A percentile compares a stretch with the other conserved stretches of the same genome.
Evolutionary conservation across 2,329 filamentous ascomycete species (phyloP).

Genomic region (Penicillium sumatraense): DNA sequence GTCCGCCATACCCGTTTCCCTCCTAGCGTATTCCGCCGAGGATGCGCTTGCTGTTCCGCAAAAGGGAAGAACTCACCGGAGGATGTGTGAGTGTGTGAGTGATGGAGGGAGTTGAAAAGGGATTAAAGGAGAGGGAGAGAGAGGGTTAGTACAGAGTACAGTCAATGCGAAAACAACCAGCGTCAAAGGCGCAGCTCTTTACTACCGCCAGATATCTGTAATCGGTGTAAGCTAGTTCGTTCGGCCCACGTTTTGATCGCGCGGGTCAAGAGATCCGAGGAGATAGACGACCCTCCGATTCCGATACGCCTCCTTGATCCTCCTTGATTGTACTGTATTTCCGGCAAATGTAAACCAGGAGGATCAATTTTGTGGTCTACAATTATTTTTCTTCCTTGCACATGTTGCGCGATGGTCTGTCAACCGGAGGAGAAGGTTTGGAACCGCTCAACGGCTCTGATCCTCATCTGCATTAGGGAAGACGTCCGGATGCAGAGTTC

Average conservation of each 20-base stretch:
- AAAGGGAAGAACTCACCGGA: constrained; percentile 7
- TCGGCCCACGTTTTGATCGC: no score
- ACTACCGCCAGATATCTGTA: no score
- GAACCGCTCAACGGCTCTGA: constrained; percentile 22
- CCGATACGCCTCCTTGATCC: not conserved
- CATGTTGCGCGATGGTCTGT: not conserved
- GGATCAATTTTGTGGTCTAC: not conserved
- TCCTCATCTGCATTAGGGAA: constrained; percentile 15
- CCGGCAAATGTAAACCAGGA: not conserved
- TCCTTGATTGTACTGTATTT: not conserved
- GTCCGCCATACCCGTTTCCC: constrained; percentile 17
- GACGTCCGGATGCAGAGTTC: constrained; percentile 11
- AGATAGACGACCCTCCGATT: not conserved
- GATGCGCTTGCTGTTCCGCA: constrained; percentile 4
- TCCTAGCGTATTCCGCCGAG: constrained; percentile 15
- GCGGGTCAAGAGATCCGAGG: no score
- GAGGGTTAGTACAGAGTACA: no score
- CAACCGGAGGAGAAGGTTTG: constrained; percentile 13
- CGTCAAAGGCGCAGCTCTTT: no score
- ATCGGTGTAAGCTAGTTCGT: no score
- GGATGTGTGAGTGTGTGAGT: not conserved
- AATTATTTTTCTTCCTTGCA: not conserved
- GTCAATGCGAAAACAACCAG: no score
- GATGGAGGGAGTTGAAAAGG: not conserved
- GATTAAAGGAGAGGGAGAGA: no score